phyloP scores from a whole-genome alignment of 139 green algal species.

The Astrephomene gubernaculifera region DNA sequence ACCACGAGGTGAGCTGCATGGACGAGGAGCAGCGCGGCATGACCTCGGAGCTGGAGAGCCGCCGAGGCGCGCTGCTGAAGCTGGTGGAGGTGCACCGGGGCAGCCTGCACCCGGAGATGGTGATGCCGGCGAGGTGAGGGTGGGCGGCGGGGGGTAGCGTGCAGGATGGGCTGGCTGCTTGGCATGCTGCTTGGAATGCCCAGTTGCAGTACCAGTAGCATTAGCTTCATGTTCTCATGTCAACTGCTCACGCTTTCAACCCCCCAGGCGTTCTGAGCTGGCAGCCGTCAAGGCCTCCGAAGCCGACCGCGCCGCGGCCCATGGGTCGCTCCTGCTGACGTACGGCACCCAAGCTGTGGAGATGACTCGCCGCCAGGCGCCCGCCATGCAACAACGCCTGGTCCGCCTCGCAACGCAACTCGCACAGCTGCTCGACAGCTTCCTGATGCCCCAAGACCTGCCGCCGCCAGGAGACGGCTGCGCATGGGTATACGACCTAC shows the following conservation, averaged over 20 bases:
- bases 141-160: neutral
- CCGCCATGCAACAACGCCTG: constrained; percentile 29
- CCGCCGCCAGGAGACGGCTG: constrained; percentile 43
- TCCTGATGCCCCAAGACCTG: constrained; percentile 66
- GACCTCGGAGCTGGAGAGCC: neutral
- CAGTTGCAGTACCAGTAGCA: no score
- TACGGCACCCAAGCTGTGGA: constrained; percentile 34
- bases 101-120: constrained; percentile 50
- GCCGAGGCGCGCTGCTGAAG: constrained; percentile 38
- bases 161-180: no score
- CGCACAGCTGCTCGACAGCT: constrained; percentile 60
- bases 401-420: neutral
- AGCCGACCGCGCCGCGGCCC: constrained; percentile 35
- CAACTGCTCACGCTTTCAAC: no score
- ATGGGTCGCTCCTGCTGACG: constrained; percentile 40
- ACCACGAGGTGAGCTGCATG: constrained; percentile 48
- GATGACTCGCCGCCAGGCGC: constrained; percentile 21
- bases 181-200: no score
- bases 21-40: constrained; percentile 25
- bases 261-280: constrained; percentile 44
- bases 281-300: constrained; percentile 47
- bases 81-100: constrained; percentile 49
- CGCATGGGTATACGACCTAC: constrained; percentile 46
- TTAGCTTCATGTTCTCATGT: no score
- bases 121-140: constrained; percentile 37